A percentile compares a stretch with the other conserved stretches of the same genome.
Evolutionary conservation across 345 rosid species (phyloP).

Genomic region (Aquilaria yunnanensis): DNA sequence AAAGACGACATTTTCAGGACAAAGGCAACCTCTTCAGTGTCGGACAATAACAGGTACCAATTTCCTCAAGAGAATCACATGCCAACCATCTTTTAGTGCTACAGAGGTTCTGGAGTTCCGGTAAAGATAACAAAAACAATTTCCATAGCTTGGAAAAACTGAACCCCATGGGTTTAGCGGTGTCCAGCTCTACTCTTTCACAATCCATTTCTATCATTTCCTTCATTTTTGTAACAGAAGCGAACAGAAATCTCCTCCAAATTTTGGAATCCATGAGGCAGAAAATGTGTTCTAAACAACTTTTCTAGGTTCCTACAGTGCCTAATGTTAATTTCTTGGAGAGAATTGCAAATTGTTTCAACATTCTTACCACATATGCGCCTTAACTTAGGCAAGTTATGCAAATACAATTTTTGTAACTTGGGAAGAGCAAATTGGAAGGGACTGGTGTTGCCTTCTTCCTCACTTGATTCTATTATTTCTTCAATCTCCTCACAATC

Average conservation of each 20-base stretch:
- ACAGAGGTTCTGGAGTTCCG: neutral
- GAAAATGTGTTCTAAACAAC: no score
- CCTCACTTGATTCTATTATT: constrained; percentile 14
- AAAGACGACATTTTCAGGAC: no score
- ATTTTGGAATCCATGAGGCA: neutral
- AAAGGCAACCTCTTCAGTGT: constrained; percentile 15
- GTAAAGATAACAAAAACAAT: neutral
- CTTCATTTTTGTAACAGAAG: neutral
- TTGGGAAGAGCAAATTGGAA: constrained; percentile 6
- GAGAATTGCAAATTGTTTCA: constrained; percentile 3
- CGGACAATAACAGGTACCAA: neutral
- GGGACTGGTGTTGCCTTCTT: neutral
- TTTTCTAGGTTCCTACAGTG: no score
- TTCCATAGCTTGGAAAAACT: neutral
- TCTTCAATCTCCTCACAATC: constrained; percentile 12
- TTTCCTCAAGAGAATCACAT: neutral
- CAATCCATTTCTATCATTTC: neutral
- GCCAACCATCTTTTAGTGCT: neutral
- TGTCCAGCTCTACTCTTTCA: neutral
- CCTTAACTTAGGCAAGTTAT: constrained; percentile 1
- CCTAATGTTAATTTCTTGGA: neutral
- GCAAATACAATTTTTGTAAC: neutral
- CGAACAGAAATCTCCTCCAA: neutral
- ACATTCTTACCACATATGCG: constrained; percentile 7
- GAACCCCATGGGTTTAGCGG: neutral